Base-by-base conservation (phyloP, 1,139 yeast species). In the Blastobotrys raffinosifermentans region DNA sequence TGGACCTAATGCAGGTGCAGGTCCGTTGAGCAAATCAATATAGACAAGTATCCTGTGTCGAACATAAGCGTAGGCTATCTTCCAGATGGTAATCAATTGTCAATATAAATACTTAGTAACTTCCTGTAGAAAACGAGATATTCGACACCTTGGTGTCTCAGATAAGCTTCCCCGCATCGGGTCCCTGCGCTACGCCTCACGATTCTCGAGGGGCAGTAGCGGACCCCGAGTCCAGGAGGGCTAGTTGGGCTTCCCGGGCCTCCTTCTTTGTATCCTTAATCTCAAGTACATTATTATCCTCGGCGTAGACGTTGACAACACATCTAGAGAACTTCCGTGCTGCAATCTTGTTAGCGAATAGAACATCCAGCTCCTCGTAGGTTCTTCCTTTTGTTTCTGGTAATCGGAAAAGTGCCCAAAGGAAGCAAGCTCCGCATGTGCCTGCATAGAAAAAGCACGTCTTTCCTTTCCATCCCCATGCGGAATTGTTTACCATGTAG, bases 331-430 rank as follows among this genome's bases (percentile, higher is more conserved):
- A 47, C 16, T 43, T 35, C 17, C 40, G 20, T n/a, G 47, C 44
- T n/a, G 35, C 19, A 21, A 48, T 41, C 8, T 37, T 20, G 11
- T 40, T 22, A 27, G 40, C 44, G 26, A 45, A 45, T 9, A 45
- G 34, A 13, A 40, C 35, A 57, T 76, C 82, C 51, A 76, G 58
- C 52, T 77, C 82, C 31, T 75, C 80, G 50, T 62, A 73, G 3
- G 80, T 73, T 53, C 77, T 70, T 35, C 67, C 70, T 50, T 64
- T 67, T 10, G 80, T 69, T 50, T 77, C 82, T 4, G 83, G 83
- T 36, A 76, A 60, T 35, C 73, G 68, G 54, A 74, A 75, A 55
- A 55, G 72, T 22, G 63, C 50, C 79, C 79, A 56, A 11, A 44
- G 30, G 14, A 37, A 17, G 16, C 33, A 41, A 7, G 58, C 11